A percentile compares a stretch with the other conserved stretches of the same genome.
Conservation (phyloP, 352 stramenopile genomes). For the Halophytophthora batemanensis region DNA sequence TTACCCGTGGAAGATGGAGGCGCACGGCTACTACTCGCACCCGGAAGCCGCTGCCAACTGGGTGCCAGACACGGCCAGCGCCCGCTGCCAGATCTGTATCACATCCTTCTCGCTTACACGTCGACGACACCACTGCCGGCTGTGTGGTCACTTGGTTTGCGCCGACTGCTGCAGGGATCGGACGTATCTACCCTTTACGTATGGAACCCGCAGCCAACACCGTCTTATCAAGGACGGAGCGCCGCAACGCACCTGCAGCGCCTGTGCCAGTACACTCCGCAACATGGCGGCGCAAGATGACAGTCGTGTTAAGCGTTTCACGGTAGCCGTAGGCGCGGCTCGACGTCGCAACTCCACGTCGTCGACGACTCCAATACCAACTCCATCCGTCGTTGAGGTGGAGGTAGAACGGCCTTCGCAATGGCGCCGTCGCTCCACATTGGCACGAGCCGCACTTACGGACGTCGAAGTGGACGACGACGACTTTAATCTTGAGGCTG, state of each 20-base stretch:
- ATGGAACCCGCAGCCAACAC: conserved; percentile 45
- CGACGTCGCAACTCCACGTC: conserved; percentile 10
- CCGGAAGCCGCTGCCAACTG: conserved; percentile 67
- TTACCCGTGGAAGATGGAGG: conserved; percentile 74
- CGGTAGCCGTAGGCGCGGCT: conserved; percentile 23
- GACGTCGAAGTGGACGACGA: conserved; percentile 27
- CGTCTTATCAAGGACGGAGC: conserved; percentile 67
- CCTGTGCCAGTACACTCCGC: conserved; percentile 54
- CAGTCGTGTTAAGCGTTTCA: conserved; percentile 52
- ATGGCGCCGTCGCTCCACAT: conserved; percentile 20
- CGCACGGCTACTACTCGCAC: conserved; percentile 62
- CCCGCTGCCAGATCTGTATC: conserved; percentile 62
- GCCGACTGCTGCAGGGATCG: conserved; percentile 63
- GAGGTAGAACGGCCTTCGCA: conserved; percentile 29
- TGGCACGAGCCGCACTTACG: conserved; percentile 12
- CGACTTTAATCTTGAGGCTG: conserved; percentile 24
- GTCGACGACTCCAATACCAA: conserved; percentile 9
- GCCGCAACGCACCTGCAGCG: conserved; percentile 69
- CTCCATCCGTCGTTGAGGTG: conserved; percentile 17
- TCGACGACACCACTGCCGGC: conserved; percentile 83
- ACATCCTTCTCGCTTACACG: conserved; percentile 54
- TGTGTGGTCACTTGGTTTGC: conserved; percentile 71
- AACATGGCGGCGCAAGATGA: conserved; percentile 65
- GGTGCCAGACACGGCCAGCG: conserved; percentile 64
- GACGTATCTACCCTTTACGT: conserved; percentile 62